A percentile compares a stretch with the other conserved stretches of the same genome.
Evolutionary conservation across 441 rosid species (phyloP).

Genomic region (Pelargonium cotyledonis): DNA sequence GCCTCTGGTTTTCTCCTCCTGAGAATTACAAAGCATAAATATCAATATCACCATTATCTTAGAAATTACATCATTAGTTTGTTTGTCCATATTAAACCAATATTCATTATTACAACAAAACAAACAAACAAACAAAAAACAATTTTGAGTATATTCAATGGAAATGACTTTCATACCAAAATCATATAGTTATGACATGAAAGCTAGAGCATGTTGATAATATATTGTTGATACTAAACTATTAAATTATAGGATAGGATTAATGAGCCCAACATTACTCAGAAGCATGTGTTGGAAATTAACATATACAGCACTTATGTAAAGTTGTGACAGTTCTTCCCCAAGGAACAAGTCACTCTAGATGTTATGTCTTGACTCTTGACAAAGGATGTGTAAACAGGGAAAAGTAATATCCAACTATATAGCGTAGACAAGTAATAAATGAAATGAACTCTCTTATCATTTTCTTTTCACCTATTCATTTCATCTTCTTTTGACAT

Average conservation of each 20-base stretch:
- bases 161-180: no score
- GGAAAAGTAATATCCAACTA: background rate
- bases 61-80: background rate
- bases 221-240: no score
- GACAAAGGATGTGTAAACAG: background rate
- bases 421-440: background rate
- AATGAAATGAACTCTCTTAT: background rate
- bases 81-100: background rate
- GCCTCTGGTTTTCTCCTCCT: constrained; percentile 70
- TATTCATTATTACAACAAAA: no score
- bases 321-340: background rate
- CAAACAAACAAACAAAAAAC: no score
- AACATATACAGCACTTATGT: no score
- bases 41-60: constrained; percentile 10
- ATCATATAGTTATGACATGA: no score
- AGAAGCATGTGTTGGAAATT: no score
- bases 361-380: background rate
- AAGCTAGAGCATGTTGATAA: no score
- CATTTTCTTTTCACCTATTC: background rate
- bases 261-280: no score
- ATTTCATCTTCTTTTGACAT: background rate
- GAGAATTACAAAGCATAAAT: constrained; percentile 21
- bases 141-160: no score
- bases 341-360: background rate
- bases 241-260: no score